Percentiles rank a stretch among this genome's conserved stretches.
Conservation (phyloP, 2,329 filamentous ascomycete genomes). For the Neopestalotiopsis sp. region DNA sequence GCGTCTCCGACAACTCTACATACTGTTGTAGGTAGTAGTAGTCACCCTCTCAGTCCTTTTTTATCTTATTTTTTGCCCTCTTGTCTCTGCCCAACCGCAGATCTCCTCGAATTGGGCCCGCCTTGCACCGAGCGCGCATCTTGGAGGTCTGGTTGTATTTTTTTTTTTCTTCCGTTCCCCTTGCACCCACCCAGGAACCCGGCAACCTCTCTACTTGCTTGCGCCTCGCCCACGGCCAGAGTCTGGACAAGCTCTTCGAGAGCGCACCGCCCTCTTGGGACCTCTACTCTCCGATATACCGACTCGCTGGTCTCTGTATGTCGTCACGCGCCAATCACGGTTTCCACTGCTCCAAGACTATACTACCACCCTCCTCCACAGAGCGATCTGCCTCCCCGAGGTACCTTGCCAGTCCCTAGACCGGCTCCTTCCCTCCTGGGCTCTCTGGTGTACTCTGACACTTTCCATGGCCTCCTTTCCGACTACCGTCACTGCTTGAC, state of each 20-base stretch:
- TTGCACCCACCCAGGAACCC: constrained; percentile 30
- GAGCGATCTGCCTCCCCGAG: constrained; percentile 21
- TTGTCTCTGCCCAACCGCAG: constrained; percentile 45
- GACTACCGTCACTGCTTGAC: constrained; percentile 40
- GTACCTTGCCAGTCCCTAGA: constrained; percentile 32
- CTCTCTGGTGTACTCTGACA: constrained; percentile 36
- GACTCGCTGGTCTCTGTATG: constrained; percentile 31
- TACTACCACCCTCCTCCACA: constrained; percentile 18
- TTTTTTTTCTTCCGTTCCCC: neutral
- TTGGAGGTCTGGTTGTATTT: constrained; percentile 17
- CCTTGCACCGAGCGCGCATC: constrained; percentile 27
- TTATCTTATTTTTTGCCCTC: constrained; percentile 18
- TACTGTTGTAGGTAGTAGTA: constrained; percentile 5
- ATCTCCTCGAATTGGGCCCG: constrained; percentile 34
- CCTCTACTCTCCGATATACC: constrained; percentile 25
- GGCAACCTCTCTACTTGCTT: constrained; percentile 32
- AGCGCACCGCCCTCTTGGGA: constrained; percentile 12
- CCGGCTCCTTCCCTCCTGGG: constrained; percentile 32
- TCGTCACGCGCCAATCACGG: constrained; percentile 28
- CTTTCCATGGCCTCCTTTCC: constrained; percentile 43
- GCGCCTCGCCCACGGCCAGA: constrained; percentile 20
- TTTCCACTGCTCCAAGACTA: constrained; percentile 17
- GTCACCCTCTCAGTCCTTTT: neutral
- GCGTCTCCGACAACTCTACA: constrained; percentile 25
- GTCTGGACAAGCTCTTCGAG: constrained; percentile 11